phyloP scores from a whole-genome alignment of 225 moss, liverwort and hornwort genomes.

The Asterella californica region DNA sequence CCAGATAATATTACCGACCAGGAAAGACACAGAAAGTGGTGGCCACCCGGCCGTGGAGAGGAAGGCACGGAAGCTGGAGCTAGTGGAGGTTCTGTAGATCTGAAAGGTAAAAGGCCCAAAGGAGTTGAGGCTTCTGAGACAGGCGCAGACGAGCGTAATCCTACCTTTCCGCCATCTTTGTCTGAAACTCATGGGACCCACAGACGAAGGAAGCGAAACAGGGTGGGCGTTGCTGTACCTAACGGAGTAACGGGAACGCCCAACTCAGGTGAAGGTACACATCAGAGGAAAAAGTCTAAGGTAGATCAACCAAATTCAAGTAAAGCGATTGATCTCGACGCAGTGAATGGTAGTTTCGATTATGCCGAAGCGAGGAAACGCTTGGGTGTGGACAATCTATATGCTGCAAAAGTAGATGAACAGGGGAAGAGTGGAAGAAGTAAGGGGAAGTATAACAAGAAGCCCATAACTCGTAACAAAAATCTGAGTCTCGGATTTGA shows the following conservation, averaged over 20 bases:
- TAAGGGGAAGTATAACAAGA: slow-evolving; percentile 43
- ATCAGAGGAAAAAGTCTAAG: slow-evolving; percentile 25
- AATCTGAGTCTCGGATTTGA: slow-evolving; percentile 53
- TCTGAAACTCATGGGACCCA: slow-evolving; percentile 32
- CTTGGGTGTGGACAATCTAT: slow-evolving; percentile 32
- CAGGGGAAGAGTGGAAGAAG: slow-evolving; percentile 41
- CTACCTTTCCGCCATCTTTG: slow-evolving; percentile 26
- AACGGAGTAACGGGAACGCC: background rate
- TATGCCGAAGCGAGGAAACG: slow-evolving; percentile 36
- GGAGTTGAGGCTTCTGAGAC: background rate
- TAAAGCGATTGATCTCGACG: background rate
- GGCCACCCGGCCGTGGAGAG: slow-evolving; percentile 16
- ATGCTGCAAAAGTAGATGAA: slow-evolving; percentile 15
- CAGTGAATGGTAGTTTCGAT: slow-evolving; percentile 18
- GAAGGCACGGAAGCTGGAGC: background rate
- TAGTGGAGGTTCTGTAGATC: slow-evolving; percentile 4
- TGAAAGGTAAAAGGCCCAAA: background rate
- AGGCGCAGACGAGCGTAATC: background rate
- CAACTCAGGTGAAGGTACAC: slow-evolving; percentile 1
- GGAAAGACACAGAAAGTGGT: slow-evolving; percentile 22
- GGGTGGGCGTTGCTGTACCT: background rate
- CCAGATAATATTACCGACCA: background rate
- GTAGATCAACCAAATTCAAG: background rate
- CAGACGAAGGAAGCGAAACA: slow-evolving; percentile 21
- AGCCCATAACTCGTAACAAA: slow-evolving; percentile 33